A percentile compares a stretch with the other conserved stretches of the same genome.
These are phyloP conservation scores for Chimonanthus salicifolius DNA, from an alignment of 164 flowering plant genomes.

Conservation along the genomic window DNA sequence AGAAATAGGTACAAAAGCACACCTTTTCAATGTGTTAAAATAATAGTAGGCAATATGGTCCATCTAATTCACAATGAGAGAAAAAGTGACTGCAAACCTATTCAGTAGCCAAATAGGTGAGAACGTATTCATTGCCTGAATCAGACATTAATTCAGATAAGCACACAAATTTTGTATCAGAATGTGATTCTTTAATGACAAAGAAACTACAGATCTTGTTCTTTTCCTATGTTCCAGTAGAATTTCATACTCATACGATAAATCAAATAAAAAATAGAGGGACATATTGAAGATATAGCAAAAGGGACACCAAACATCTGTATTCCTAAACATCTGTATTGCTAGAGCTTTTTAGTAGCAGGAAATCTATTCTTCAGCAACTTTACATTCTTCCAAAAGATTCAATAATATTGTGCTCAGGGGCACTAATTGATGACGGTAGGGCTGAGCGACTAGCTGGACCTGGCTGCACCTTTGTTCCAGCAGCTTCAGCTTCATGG, in stretches of 20 bases:
- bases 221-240: neutral
- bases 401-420: conserved; percentile 71
- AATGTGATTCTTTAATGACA: neutral
- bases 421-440: conserved; percentile 86
- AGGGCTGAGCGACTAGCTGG: conserved; percentile 36
- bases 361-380: conserved; percentile 27
- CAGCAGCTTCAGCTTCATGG: conserved; percentile 33
- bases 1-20: too few species aligned
- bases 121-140: too few species aligned
- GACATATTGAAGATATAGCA: neutral
- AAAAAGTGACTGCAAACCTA: too few species aligned
- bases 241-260: neutral
- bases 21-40: too few species aligned
- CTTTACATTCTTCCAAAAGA: conserved; percentile 71
- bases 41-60: too few species aligned
- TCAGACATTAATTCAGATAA: too few species aligned
- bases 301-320: neutral
- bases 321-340: neutral
- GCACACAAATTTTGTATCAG: neutral
- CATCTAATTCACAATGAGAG: too few species aligned
- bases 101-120: too few species aligned
- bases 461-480: conserved; percentile 22
- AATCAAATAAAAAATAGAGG: neutral
- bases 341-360: neutral
- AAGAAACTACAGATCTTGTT: neutral